Evolutionary conservation across 1,284 basidiomycete genomes (phyloP).

Genomic region (Anthracocystis walkeri): DNA sequence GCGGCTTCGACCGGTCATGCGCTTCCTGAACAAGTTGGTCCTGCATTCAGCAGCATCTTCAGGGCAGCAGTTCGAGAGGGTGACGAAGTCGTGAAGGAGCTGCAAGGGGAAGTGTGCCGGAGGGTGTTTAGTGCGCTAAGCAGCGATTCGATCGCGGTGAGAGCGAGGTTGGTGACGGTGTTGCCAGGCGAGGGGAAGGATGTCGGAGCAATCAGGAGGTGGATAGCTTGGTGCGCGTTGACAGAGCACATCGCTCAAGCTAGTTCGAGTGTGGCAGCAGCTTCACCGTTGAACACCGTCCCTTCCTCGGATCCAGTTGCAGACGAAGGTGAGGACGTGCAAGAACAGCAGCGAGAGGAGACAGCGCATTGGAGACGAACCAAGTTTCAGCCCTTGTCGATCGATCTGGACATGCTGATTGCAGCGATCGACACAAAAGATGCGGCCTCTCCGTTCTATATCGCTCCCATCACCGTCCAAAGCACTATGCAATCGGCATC

Average conservation of each 20-base stretch:
- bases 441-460: conserved; percentile 26
- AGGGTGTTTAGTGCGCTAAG: conserved; percentile 18
- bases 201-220: conserved; percentile 15
- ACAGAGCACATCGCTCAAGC: conserved; percentile 28
- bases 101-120: conserved; percentile 24
- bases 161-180: conserved; percentile 20
- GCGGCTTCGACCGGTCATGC: conserved; percentile 21
- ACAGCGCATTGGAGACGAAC: conserved; percentile 6
- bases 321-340: conserved; percentile 7
- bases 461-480: not conserved
- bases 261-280: not conserved
- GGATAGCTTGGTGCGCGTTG: conserved; percentile 31
- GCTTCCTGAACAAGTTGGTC: conserved; percentile 7
- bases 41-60: conserved; percentile 17
- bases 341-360: not conserved
- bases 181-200: conserved; percentile 18
- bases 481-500: not conserved
- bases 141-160: conserved; percentile 12
- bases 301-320: conserved; percentile 15
- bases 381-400: conserved; percentile 12
- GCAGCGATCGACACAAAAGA: conserved; percentile 22
- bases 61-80: conserved; percentile 1
- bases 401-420: conserved; percentile 23
- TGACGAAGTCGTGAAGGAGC: not conserved
- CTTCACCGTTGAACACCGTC: conserved; percentile 2